Evolutionary conservation across 2,329 filamentous ascomycete species (phyloP), one percentile per base, ranked within the genome.

Genomic region (Talaromyces sp.): DNA sequence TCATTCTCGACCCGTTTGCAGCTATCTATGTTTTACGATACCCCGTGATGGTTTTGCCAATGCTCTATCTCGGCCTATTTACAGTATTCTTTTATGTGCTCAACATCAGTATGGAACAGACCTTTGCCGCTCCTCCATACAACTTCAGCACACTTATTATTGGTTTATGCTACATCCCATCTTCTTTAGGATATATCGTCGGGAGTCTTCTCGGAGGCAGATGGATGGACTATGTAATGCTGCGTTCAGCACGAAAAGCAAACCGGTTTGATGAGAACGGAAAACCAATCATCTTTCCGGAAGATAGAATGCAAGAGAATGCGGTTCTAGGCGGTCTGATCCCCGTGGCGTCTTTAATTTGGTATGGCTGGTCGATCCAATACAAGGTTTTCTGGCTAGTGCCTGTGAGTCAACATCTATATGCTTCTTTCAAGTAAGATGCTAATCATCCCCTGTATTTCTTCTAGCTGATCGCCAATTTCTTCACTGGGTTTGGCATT

Each of bases 221-320:
- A 35, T 60, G 59, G 59, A 57, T 57, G 59, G 59, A 60, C 27
- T 29, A 53, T 53, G 55, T 60, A 7, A 60, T 60, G 59, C 32
- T 53, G 27, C 59, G 59, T 27, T 55, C 55, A 31, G 59, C 59
- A 4, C 46, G 49, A 46, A 57, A 56, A 21, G 55, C 54, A 17
- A 54, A 57, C 26, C 59, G 55, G 2, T 57, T n/a, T 19, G 59
- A 60, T 35, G 55, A 53, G 2, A 35, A 35, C 24, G 55, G 59
- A 3, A 60, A 46, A 21, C 55, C 55, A 11, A 46, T 29, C 31
- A 24, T 60, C 1, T 53, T 46, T 26, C 59, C 59, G 1, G 59
- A 60, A 35, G 55, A 60, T 19, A 46, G 59, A 4, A 54, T 60
- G 59, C 55, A 57, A 29, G 59, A 60, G 29, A 60, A 60, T 24